A percentile compares a stretch with the other conserved stretches of the same genome.
Evolutionary conservation across 257 asterid genomes (phyloP).

Genomic region (Agastache rugosa): DNA sequence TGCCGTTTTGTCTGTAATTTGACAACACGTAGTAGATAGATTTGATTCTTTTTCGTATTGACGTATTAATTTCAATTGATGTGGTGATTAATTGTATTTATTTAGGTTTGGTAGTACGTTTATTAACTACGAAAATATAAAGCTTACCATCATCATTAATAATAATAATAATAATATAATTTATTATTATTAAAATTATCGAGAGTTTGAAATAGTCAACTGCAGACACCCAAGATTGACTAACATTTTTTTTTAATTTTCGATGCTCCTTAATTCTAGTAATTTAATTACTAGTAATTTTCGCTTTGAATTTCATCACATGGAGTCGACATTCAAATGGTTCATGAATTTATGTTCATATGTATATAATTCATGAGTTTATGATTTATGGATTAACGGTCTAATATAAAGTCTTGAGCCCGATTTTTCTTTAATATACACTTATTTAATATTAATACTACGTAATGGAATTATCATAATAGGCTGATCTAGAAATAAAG

Average conservation of each 20-base stretch:
- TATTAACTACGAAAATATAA: background rate
- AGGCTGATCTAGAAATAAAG: too few species aligned
- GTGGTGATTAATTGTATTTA: background rate
- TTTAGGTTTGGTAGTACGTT: background rate
- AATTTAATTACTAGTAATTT: background rate
- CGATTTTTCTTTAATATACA: too few species aligned
- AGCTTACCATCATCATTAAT: background rate
- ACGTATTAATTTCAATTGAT: conserved; percentile 1
- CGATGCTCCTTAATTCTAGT: background rate
- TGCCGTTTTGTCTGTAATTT: conserved; percentile 29
- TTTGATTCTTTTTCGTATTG: background rate
- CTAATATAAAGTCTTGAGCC: too few species aligned
- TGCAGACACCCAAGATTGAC: background rate
- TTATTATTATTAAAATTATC: background rate
- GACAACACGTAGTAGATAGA: conserved; percentile 18
- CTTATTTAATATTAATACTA: too few species aligned
- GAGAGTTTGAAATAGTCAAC: background rate
- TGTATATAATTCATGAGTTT: background rate
- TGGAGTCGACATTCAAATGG: background rate
- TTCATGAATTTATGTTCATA: background rate
- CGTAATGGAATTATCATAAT: too few species aligned
- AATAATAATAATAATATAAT: background rate
- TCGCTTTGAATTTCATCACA: background rate
- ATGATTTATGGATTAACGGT: background rate
- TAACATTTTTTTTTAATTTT: background rate